Percentiles rank a stretch among this genome's conserved stretches.
These are phyloP conservation scores for Eutrema japonicum DNA, from an alignment of 345 rosid species.

Conservation along the genomic window DNA sequence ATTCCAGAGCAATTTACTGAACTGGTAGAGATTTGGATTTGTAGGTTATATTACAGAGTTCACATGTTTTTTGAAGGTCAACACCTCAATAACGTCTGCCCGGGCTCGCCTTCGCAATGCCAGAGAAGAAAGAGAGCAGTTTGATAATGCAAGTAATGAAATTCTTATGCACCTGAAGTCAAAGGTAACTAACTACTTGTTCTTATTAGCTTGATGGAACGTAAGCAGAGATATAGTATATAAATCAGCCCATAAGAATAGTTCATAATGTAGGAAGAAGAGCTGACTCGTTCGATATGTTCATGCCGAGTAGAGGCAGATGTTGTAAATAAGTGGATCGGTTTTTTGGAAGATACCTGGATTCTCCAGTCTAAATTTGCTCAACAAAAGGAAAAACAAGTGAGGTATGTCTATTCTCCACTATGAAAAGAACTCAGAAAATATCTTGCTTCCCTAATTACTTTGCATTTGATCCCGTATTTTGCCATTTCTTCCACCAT, in stretches of 20 bases:
- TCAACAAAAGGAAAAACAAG: constrained; percentile 64
- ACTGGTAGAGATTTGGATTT: neutral
- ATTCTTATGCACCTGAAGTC: constrained; percentile 72
- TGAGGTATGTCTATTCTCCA: constrained; percentile 62
- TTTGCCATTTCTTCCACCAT: constrained; percentile 24
- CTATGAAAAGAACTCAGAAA: neutral
- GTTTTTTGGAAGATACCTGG: constrained; percentile 74
- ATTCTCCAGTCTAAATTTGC: constrained; percentile 52
- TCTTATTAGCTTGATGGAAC: constrained; percentile 9
- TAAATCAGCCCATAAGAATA: neutral
- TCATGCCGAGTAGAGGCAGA: constrained; percentile 78
- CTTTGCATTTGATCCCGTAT: constrained; percentile 26
- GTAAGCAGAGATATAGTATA: neutral
- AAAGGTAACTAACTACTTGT: constrained; percentile 52
- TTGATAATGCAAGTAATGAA: constrained; percentile 89
- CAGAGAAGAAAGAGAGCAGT: constrained; percentile 88
- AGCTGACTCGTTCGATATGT: constrained; percentile 67
- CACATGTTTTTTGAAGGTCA: constrained; percentile 56
- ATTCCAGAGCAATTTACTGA: neutral
- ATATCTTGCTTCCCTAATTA: constrained; percentile 18
- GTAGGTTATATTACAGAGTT: constrained; percentile 15
- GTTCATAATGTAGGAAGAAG: constrained; percentile 67
- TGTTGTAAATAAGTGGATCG: constrained; percentile 70
- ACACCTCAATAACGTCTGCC: constrained; percentile 55
- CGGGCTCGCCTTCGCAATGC: constrained; percentile 75